phyloP scores from a whole-genome alignment of 306 rosid genomes.

The Hippophae rhamnoides region DNA sequence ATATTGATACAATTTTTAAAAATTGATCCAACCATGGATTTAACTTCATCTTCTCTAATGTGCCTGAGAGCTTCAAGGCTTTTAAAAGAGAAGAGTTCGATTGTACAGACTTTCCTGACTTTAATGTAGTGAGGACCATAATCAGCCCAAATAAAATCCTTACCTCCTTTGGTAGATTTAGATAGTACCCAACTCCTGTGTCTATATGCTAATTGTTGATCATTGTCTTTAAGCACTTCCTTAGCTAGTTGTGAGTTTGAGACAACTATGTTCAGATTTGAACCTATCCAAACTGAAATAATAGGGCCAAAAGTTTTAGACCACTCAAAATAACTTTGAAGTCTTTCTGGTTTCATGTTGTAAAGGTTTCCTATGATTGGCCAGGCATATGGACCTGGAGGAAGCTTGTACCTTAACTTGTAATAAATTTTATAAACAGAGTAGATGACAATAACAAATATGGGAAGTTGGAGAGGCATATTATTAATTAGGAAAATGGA shows the following conservation, averaged over 20 bases:
- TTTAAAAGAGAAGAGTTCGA: conserved; percentile 73
- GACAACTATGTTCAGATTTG: conserved; percentile 63
- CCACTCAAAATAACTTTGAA: conserved; percentile 82
- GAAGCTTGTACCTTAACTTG: conserved; percentile 58
- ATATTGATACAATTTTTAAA: conserved; percentile 31
- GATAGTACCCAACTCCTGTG: conserved; percentile 63
- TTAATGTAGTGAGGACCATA: conserved; percentile 90
- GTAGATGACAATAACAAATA: conserved; percentile 21
- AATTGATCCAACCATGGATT: conserved; percentile 78
- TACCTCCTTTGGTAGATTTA: conserved; percentile 62
- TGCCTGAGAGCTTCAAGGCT: conserved; percentile 59
- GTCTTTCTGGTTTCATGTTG: conserved; percentile 65
- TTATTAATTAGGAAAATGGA: no score
- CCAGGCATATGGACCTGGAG: conserved; percentile 73
- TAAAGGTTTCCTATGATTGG: conserved; percentile 85
- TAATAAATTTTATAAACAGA: conserved; percentile 31
- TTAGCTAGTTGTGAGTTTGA: conserved; percentile 53
- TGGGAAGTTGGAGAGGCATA: neutral
- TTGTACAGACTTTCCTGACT: conserved; percentile 84
- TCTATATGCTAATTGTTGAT: conserved; percentile 63
- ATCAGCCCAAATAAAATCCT: conserved; percentile 89
- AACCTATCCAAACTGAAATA: conserved; percentile 83
- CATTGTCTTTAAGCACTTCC: conserved; percentile 69
- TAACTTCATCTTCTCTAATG: conserved; percentile 82
- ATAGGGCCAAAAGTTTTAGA: conserved; percentile 64